phyloP scores from a whole-genome alignment of 2,329 filamentous ascomycete species.

The Lizonia empirigonia region DNA sequence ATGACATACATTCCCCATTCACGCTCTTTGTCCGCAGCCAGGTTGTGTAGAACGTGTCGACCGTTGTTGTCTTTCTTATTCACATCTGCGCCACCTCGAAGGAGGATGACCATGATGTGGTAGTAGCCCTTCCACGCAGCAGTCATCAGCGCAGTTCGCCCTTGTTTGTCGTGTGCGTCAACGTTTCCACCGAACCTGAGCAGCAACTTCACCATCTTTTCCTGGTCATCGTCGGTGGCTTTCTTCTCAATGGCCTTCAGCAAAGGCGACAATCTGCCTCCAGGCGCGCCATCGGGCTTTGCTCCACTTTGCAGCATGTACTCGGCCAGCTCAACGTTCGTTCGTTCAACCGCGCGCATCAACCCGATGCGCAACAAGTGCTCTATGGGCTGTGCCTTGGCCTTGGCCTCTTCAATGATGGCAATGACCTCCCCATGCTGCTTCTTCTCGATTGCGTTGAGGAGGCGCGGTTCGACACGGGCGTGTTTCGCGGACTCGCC shows the following conservation, averaged over 20 bases:
- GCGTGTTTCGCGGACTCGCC: constrained; percentile 33
- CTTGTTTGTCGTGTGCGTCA: constrained; percentile 45
- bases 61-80: constrained; percentile 45
- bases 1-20: constrained; percentile 57
- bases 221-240: constrained; percentile 40
- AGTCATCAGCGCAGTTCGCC: constrained; percentile 47
- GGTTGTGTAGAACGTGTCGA: constrained; percentile 45
- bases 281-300: constrained; percentile 42
- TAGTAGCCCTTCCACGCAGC: constrained; percentile 44
- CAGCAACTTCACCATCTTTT: constrained; percentile 39
- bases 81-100: constrained; percentile 47
- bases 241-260: constrained; percentile 40
- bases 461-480: constrained; percentile 43
- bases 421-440: constrained; percentile 39
- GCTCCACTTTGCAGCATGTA: constrained; percentile 43
- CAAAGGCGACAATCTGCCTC: constrained; percentile 38
- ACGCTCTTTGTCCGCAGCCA: constrained; percentile 51
- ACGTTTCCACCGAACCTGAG: constrained; percentile 42
- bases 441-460: constrained; percentile 44
- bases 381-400: constrained; percentile 39
- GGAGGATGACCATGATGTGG: constrained; percentile 44
- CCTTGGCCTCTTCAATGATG: constrained; percentile 45
- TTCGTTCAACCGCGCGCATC: constrained; percentile 43
- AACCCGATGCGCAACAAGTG: constrained; percentile 46
- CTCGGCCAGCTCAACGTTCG: constrained; percentile 38